Evolutionary conservation across 2,329 filamentous ascomycete species (phyloP), one percentile per base, ranked within the genome.

Genomic region (Cyphellophora attinorum): DNA sequence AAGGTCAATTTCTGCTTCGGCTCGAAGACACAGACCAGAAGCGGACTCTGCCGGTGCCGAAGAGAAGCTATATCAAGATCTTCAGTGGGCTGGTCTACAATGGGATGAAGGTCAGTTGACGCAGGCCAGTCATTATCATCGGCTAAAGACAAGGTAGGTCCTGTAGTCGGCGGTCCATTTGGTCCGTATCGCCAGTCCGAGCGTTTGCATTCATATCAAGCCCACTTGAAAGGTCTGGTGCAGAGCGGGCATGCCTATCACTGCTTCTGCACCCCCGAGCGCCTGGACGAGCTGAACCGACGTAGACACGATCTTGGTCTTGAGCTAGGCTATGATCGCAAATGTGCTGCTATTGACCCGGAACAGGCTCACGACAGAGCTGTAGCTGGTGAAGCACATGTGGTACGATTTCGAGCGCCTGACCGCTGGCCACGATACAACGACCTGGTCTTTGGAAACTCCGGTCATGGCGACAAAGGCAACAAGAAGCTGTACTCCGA

Each of bases 111-210:
- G 88, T 25, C 21, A 8, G 21, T 25, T n/a, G 8, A 25, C n/a
- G 21, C n/a, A n/a, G 21, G 21, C 21, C 21, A 8, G 8, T 8
- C 21, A 25, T n/a, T 8, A 25, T n/a, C n/a, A 25, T n/a, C 8
- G 8, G n/a, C 8, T n/a, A 8, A 25, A 25, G n/a, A 8, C 21
- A 25, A 25, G 21, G 21, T 25, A 25, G 21, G 21, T 3, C 91
- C 91, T 3, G 74, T 82, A 49, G 70, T 85, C 25, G 84, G 81
- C 21, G 89, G 91, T 1, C 75, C 77, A 0, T 82, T 81, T 52
- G 86, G 86, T 2, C 85, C 91, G 1, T 98, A 94, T 58, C 75
- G 75, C 64, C 85, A 91, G 74, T 96, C 91, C 1, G 76, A 95
- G 56, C 72, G 91, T 37, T 76, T 84, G 2, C 56, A 64, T 1